phyloP scores from a whole-genome alignment of 345 rosid species.

The Aegle marmelos region DNA sequence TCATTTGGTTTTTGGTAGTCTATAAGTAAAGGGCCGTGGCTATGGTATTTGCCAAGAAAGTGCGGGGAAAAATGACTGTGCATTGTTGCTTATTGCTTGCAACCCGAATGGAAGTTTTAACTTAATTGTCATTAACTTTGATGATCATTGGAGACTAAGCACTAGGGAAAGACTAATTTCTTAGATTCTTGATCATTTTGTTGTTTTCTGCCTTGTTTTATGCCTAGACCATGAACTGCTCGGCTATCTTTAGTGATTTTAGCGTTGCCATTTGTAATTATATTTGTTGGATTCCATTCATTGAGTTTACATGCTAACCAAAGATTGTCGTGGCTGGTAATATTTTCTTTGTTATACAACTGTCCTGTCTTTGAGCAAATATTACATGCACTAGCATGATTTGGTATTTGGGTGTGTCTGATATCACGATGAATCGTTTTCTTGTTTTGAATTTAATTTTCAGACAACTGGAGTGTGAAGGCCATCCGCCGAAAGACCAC shows the following conservation, averaged over 20 bases:
- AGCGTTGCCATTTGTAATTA: not conserved
- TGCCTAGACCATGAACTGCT: not conserved
- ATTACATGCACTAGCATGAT: not conserved
- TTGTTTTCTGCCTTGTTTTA: not conserved
- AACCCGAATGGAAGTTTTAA: not conserved
- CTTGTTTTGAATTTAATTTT: not conserved
- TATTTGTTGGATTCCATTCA: not conserved
- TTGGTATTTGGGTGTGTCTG: not conserved
- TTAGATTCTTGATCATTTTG: not conserved
- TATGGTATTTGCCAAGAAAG: not conserved
- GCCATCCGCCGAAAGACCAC: conserved; percentile 79
- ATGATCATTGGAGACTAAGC: not conserved
- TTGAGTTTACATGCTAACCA: not conserved
- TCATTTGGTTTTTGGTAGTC: not conserved
- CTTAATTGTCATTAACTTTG: not conserved
- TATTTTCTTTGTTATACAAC: not conserved
- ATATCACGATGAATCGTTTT: not conserved
- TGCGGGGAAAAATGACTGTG: not conserved
- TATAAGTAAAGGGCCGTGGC: too few species aligned
- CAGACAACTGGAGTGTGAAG: conserved; percentile 84
- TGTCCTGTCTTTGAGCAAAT: not conserved
- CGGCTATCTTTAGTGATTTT: not conserved
- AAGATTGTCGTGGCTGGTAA: not conserved
- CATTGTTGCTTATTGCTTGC: not conserved
- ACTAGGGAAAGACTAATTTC: not conserved